Base-by-base conservation (phyloP, 2,329 filamentous ascomycete genomes). In the Phialophora verrucosa region DNA sequence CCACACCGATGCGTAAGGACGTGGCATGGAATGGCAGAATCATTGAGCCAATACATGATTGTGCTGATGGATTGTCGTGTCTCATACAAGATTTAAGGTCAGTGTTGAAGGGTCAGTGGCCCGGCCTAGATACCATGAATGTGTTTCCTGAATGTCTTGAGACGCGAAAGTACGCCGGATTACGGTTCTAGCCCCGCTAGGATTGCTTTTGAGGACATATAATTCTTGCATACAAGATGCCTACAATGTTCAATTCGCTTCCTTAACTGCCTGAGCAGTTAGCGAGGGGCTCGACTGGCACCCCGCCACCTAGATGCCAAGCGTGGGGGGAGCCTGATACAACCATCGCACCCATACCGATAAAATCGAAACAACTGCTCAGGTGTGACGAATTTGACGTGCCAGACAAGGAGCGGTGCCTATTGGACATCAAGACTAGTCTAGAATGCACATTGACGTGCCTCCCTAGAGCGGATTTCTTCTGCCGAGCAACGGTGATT, bases 1-100 rank as follows among this genome's bases (percentile, higher is more conserved):
- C 65, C 38, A 44, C 38, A 17, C 38, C 62, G 65, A 67, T 38
- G 58, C 54, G 50, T 42, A 38, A 27, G 50, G 35, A 55, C 31
- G 35, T 50, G 27, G 55, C 42, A 55, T 59, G 25, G 62, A 51
- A 51, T 20, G 23, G 23, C 54, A 51, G 20, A 27, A 17, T 29
- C 27, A 53, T 25, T 12, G 23, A 53, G 49, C 38, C 38, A 44
- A 44, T 44, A 44, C 38, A 44, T n/a, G n/a, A 20, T 5, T n/a
- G 38, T n/a, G 38, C 38, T 44, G 38, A n/a, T 7, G 38, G 38
- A 44, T 44, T n/a, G 38, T n/a, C n/a, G 38, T 8, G 38, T 44
- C 38, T 44, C 17, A 17, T 44, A 17, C 38, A 20, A 44, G 38
- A 44, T 8, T n/a, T 44, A 44, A 5, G 38, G 38, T 44, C 5